Percentiles rank a stretch among this genome's conserved stretches.
phyloP scores from a whole-genome alignment of 2,329 filamentous ascomycete genomes.

The Elsinoe arachidis region DNA sequence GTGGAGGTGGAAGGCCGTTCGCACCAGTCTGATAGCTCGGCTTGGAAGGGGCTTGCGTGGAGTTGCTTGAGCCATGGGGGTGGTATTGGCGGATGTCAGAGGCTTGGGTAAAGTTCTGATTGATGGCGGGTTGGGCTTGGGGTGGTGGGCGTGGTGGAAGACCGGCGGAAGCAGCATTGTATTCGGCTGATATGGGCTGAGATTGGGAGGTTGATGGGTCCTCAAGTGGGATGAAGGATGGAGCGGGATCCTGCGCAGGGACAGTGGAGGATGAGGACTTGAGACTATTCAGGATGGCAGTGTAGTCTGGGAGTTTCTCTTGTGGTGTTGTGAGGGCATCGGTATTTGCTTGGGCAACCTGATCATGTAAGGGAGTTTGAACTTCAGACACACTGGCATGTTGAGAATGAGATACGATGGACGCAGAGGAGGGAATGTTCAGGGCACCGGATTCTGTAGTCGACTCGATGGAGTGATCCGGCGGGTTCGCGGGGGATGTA shows the following conservation, averaged over 20 bases:
- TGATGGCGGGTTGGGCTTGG: constrained; percentile 40
- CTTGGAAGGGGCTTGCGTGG: neutral
- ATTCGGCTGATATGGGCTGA: constrained; percentile 15
- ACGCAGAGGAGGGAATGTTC: neutral
- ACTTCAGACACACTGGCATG: neutral
- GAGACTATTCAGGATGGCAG: constrained; percentile 39
- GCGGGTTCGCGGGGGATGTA: neutral
- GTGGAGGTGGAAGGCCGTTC: constrained; percentile 19
- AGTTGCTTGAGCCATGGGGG: constrained; percentile 35
- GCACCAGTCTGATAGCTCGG: constrained; percentile 12
- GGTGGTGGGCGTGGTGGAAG: constrained; percentile 42
- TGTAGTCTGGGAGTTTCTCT: constrained; percentile 31
- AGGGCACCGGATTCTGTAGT: neutral
- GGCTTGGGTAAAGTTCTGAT: constrained; percentile 40
- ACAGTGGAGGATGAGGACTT: constrained; percentile 23
- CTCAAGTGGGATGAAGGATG: constrained; percentile 21
- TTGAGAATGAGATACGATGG: neutral
- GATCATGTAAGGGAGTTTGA: neutral
- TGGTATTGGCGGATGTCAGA: constrained; percentile 44
- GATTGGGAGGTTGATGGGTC: constrained; percentile 18
- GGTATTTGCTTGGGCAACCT: neutral
- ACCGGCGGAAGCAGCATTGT: constrained; percentile 27
- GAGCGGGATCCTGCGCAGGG: constrained; percentile 28
- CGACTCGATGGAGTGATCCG: neutral
- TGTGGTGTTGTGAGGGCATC: neutral